Conservation (phyloP, 2,329 filamentous ascomycete genomes). For the Apiospora aurea region DNA sequence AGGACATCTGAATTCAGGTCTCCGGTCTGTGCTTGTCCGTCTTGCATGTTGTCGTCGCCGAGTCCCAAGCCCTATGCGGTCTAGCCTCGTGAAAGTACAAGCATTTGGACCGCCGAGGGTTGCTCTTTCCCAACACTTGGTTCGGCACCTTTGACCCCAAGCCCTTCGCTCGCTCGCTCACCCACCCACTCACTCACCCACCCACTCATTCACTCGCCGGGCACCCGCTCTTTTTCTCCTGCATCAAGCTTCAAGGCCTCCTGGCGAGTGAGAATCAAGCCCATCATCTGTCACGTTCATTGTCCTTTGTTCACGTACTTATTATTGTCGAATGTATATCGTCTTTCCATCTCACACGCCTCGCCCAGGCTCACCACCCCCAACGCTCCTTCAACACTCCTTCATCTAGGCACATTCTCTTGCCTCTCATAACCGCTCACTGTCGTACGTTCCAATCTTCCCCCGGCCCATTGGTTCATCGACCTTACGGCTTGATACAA, state of each 20-base stretch:
- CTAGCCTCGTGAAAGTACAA: neutral
- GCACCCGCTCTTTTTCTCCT: neutral
- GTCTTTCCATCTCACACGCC: neutral
- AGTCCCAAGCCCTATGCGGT: neutral
- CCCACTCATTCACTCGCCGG: neutral
- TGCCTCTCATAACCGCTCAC: neutral
- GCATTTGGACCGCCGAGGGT: neutral
- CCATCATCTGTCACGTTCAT: neutral
- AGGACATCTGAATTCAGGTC: no score
- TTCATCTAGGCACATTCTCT: neutral
- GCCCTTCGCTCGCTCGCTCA: no score
- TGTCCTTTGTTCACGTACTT: neutral
- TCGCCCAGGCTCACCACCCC: neutral
- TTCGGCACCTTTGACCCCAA: neutral
- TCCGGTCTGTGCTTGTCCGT: neutral
- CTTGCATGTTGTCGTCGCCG: neutral
- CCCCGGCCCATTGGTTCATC: neutral
- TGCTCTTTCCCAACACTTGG: neutral
- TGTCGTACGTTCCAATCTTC: neutral
- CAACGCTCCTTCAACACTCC: neutral
- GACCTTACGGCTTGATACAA: neutral
- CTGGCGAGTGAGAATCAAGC: neutral
- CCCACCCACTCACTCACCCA: neutral
- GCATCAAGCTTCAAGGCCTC: neutral
- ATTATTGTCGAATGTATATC: neutral